Conservation (phyloP, 164 flowering plant species). For the Piper betle region DNA sequence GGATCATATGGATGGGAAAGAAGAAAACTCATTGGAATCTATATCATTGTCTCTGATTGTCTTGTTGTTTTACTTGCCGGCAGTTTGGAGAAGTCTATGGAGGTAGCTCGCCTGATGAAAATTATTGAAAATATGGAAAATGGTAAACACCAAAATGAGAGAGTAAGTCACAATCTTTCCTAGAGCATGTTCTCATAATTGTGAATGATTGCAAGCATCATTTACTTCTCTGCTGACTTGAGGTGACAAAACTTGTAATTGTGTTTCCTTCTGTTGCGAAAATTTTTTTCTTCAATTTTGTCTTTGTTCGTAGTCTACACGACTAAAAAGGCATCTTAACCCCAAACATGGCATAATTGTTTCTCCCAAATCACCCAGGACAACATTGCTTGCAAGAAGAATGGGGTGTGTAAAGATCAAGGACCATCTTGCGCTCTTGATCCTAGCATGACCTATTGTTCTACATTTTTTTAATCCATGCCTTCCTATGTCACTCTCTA, state of each 20-base stretch:
- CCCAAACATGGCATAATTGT: too few species aligned
- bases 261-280: neutral
- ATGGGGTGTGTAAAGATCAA: too few species aligned
- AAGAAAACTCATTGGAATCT: neutral
- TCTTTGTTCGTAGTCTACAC: neutral
- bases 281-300: neutral
- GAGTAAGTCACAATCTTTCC: neutral
- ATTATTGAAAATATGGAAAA: neutral
- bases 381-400: too few species aligned
- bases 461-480: too few species aligned
- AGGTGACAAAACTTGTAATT: neutral
- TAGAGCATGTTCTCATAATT: neutral
- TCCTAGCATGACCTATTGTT: too few species aligned
- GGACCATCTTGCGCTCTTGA: too few species aligned
- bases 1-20: too few species aligned
- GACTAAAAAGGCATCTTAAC: neutral
- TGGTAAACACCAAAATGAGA: neutral
- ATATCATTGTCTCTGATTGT: neutral
- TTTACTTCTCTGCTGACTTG: neutral
- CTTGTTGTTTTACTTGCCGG: neutral
- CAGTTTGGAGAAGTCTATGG: conserved; percentile 1
- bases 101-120: neutral
- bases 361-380: too few species aligned
- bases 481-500: too few species aligned
- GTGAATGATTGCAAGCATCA: neutral